Conservation (phyloP, 2,329 filamentous ascomycete species). For the Aotearoamyces nothofagi region DNA sequence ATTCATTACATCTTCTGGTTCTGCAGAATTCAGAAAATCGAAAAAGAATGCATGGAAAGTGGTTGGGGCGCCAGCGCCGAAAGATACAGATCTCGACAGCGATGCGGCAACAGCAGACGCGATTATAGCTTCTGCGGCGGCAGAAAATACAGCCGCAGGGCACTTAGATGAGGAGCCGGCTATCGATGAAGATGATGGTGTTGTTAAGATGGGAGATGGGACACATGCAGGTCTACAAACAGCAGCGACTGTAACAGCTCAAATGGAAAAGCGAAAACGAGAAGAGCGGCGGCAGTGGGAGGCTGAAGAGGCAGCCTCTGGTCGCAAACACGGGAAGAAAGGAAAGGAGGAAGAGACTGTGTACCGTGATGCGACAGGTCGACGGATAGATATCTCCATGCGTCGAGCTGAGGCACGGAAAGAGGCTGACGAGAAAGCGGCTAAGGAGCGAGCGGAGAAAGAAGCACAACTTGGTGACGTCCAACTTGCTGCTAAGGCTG, state of each 20-base stretch:
- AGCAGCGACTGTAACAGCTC: conserved; percentile 60
- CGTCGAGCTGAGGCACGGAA: conserved; percentile 75
- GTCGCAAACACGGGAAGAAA: conserved; percentile 25
- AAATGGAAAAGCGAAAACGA: conserved; percentile 48
- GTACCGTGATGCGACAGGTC: conserved; percentile 85
- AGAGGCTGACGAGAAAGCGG: conserved; percentile 56
- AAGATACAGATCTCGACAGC: conserved; percentile 23
- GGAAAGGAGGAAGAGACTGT: conserved; percentile 59
- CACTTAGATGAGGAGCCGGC: conserved; percentile 34
- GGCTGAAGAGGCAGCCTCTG: conserved; percentile 18
- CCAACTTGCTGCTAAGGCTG: conserved; percentile 53
- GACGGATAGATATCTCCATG: conserved; percentile 88
- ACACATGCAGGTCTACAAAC: conserved; percentile 78
- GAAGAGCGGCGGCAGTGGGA: conserved; percentile 43
- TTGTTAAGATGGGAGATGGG: conserved; percentile 70
- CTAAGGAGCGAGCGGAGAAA: conserved; percentile 47
- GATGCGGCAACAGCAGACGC: conserved; percentile 62
- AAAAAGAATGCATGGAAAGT: conserved; percentile 75
- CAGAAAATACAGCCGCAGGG: conserved; percentile 41
- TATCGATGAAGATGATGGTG: conserved; percentile 33
- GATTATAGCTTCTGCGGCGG: conserved; percentile 58
- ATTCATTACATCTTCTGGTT: conserved; percentile 30
- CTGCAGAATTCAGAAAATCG: conserved; percentile 51
- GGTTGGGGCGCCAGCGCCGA: conserved; percentile 30
- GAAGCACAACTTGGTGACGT: conserved; percentile 73